Conservation (phyloP, 352 stramenopile genomes). For the Globisporangium spinosum region DNA sequence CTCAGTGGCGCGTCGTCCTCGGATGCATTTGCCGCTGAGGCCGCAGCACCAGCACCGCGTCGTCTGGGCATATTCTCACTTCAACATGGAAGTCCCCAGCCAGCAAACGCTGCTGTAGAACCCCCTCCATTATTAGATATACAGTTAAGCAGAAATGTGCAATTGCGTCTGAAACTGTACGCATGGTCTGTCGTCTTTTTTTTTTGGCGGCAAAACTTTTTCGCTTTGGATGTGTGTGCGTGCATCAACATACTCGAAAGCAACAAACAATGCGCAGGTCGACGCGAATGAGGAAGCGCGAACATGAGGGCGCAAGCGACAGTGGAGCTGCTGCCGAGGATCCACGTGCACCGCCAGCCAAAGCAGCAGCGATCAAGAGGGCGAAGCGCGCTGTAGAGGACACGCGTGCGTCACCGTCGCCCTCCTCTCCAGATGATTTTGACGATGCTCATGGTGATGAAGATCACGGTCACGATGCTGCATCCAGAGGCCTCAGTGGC, state of each 20-base stretch:
- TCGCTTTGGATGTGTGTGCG: neutral
- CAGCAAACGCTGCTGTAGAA: neutral
- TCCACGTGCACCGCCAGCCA: neutral
- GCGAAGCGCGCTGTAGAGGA: neutral
- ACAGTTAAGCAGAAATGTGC: neutral
- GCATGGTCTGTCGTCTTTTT: neutral
- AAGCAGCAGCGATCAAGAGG: neutral
- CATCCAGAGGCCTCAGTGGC: neutral
- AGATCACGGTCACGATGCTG: too few species aligned
- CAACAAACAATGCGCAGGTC: constrained; percentile 25
- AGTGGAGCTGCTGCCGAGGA: neutral
- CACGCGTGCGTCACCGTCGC: neutral
- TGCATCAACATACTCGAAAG: neutral
- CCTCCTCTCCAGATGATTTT: neutral
- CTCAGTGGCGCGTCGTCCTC: constrained; percentile 13
- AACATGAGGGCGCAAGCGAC: constrained; percentile 10
- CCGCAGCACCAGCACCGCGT: neutral
- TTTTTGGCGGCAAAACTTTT: neutral
- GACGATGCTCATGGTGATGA: neutral
- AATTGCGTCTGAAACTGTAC: neutral
- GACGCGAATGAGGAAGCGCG: constrained; percentile 19
- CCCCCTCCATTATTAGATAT: too few species aligned
- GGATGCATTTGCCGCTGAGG: neutral
- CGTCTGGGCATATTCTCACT: neutral
- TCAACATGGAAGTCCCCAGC: neutral